phyloP scores from a whole-genome alignment of 78 protist species.

The Speleostelium caveatum region DNA sequence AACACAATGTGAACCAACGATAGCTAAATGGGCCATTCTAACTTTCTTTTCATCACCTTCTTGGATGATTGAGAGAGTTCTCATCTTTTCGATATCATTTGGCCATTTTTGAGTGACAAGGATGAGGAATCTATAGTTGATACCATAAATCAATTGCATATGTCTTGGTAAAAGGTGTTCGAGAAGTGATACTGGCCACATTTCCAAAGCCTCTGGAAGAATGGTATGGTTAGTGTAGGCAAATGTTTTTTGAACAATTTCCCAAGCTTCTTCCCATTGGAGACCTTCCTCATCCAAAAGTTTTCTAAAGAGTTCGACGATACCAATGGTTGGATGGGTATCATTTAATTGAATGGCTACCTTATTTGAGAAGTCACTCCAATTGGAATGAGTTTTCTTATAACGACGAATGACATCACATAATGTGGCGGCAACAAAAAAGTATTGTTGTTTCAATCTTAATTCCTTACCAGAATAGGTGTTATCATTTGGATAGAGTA shows the following conservation, averaged over 20 bases:
- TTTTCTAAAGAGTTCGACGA: constrained; percentile 91
- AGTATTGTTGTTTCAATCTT: constrained; percentile 97
- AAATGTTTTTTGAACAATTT: constrained; percentile 83
- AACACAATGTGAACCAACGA: constrained; percentile 92
- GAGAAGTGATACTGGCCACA: constrained; percentile 95
- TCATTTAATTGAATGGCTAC: constrained; percentile 97
- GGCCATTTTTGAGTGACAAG: constrained; percentile 83
- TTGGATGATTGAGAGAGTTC: constrained; percentile 92
- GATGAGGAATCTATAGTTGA: constrained; percentile 89
- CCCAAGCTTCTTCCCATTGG: constrained; percentile 94
- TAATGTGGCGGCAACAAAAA: constrained; percentile 94
- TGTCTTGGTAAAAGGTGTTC: constrained; percentile 95
- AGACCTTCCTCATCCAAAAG: constrained; percentile 91
- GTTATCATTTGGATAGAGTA: constrained; percentile 98
- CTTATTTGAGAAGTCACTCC: constrained; percentile 59
- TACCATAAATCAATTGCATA: constrained; percentile 96
- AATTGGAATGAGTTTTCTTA: constrained; percentile 68
- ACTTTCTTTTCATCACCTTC: constrained; percentile 86
- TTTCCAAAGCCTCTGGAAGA: constrained; percentile 98
- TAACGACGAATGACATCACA: constrained; percentile 95
- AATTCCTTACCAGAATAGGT: constrained; percentile 95
- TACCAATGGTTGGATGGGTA: constrained; percentile 97
- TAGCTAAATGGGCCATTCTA: constrained; percentile 96
- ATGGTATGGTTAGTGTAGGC: constrained; percentile 99
- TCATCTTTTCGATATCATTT: constrained; percentile 73